Percentiles rank a stretch among this genome's conserved stretches.
phyloP scores from a whole-genome alignment of 148 eudicot genomes.

The Salicornia ramosissima region DNA sequence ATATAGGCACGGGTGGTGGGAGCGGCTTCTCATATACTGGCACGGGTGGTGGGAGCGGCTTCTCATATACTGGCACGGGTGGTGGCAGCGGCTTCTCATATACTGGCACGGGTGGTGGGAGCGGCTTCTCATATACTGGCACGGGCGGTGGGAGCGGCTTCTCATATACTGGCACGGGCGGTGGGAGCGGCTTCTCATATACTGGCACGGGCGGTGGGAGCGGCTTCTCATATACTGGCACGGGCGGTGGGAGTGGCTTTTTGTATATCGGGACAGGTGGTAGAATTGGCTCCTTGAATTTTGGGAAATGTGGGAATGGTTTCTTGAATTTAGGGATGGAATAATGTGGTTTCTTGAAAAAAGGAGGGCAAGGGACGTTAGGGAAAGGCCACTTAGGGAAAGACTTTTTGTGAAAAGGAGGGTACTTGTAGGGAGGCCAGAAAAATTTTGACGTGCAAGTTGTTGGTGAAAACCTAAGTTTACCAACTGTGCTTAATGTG shows the following conservation, averaged over 20 bases:
- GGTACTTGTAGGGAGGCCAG: constrained; percentile 34
- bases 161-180: constrained; percentile 11
- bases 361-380: constrained; percentile 27
- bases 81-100: constrained; percentile 27
- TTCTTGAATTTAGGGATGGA: constrained; percentile 16
- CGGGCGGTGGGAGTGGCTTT: constrained; percentile 23
- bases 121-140: constrained; percentile 16
- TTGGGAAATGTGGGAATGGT: constrained; percentile 21
- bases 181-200: constrained; percentile 21
- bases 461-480: constrained; percentile 30
- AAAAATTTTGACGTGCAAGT: constrained; percentile 43
- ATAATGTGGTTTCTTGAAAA: constrained; percentile 21
- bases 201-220: constrained; percentile 13
- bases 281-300: not conserved
- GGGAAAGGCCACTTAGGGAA: constrained; percentile 17
- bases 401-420: constrained; percentile 22
- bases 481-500: constrained; percentile 27
- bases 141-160: constrained; percentile 23
- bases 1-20: constrained; percentile 20
- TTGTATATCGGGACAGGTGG: constrained; percentile 14
- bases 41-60: constrained; percentile 24
- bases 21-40: constrained; percentile 16
- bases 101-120: constrained; percentile 23
- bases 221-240: constrained; percentile 15
- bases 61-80: constrained; percentile 26